These are phyloP conservation scores for Juglanconis juglandina DNA, from an alignment of 2,329 filamentous ascomycete genomes.

Conservation along the genomic window DNA sequence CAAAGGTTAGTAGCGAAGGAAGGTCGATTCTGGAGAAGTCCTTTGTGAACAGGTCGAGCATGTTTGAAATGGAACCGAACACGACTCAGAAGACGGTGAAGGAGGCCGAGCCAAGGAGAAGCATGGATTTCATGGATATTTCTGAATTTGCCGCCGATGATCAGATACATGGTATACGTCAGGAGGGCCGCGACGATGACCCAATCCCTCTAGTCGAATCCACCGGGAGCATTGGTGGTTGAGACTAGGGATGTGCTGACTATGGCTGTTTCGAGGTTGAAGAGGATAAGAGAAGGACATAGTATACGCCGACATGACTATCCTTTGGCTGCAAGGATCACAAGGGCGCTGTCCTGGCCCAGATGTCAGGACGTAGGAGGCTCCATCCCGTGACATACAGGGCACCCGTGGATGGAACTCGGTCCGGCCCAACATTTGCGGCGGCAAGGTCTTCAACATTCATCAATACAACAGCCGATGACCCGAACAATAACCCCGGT, in stretches of 20 bases:
- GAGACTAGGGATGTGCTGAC: conserved; percentile 48
- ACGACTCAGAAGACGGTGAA: conserved; percentile 38
- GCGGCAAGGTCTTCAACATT: no score
- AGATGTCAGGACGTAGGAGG: no score
- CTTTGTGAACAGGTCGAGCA: conserved; percentile 29
- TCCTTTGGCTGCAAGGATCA: no score
- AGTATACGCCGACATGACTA: background rate
- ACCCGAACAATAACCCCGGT: no score
- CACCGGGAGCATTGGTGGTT: conserved; percentile 37
- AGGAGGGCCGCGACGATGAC: conserved; percentile 47
- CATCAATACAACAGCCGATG: no score
- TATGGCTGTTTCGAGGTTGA: conserved; percentile 46
- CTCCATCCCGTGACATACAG: no score
- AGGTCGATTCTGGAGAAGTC: background rate
- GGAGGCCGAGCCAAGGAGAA: conserved; percentile 30
- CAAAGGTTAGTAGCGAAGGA: background rate
- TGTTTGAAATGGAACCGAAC: conserved; percentile 32
- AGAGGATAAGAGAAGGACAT: conserved; percentile 35
- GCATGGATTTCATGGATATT: conserved; percentile 40
- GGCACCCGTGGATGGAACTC: no score
- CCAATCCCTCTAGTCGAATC: conserved; percentile 38
- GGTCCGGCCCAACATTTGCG: no score
- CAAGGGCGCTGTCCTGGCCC: no score
- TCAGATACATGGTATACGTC: conserved; percentile 43
- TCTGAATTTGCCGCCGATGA: conserved; percentile 42